phyloP scores from a whole-genome alignment of 202 grass and related monocot species.

The Schoenoplectus tabernaemontani region DNA sequence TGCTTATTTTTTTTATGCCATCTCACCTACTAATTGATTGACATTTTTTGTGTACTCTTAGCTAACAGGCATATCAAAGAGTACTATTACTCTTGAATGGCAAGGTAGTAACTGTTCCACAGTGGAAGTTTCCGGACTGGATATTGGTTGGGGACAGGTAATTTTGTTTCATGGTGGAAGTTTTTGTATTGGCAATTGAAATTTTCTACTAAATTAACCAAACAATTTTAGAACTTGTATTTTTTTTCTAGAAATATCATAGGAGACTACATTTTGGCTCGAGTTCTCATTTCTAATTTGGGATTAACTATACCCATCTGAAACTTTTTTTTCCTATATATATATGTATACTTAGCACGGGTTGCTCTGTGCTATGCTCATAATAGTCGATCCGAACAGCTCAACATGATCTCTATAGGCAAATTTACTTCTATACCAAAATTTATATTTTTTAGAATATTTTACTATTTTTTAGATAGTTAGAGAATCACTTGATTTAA shows the following conservation, averaged over 20 bases:
- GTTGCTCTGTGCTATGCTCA: no score
- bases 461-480: no score
- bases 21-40: conserved; percentile 6
- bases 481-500: no score
- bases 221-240: neutral
- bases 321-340: neutral
- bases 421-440: no score
- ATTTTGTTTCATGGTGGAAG: conserved; percentile 10
- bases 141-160: conserved; percentile 97
- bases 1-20: neutral
- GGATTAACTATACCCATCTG: neutral
- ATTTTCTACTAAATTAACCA: neutral
- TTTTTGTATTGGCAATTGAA: neutral
- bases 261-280: neutral
- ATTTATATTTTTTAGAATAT: no score
- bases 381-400: no score
- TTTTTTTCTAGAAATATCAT: neutral
- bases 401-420: no score
- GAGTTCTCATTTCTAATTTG: neutral
- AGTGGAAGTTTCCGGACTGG: conserved; percentile 94
- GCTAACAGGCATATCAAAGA: conserved; percentile 64
- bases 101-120: conserved; percentile 52
- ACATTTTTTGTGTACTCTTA: conserved; percentile 28
- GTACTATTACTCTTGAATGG: conserved; percentile 63
- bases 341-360: no score